Conservation (phyloP, 2,329 filamentous ascomycete genomes). For the Colletotrichum tabaci region DNA sequence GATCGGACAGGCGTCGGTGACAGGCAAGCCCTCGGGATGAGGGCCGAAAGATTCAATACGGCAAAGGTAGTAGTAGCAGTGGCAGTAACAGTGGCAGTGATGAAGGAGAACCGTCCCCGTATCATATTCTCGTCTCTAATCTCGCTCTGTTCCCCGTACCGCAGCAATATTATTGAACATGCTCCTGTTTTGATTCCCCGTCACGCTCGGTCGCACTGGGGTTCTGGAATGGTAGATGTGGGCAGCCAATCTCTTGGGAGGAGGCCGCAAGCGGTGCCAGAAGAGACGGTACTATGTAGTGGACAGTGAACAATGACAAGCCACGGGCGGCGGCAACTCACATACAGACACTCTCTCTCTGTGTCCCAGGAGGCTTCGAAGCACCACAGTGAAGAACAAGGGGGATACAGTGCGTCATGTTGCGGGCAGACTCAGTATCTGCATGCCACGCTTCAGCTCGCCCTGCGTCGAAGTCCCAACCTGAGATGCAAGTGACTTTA, state of each 20-base stretch:
- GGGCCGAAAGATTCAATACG: neutral
- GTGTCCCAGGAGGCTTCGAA: constrained; percentile 5
- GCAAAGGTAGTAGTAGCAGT: neutral
- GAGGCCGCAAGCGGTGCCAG: constrained; percentile 33
- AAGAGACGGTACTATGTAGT: neutral
- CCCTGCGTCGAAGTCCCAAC: constrained; percentile 37
- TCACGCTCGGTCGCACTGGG: constrained; percentile 27
- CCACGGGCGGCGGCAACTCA: constrained; percentile 1
- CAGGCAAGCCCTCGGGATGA: neutral
- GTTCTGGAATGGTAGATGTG: constrained; percentile 41
- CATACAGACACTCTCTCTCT: neutral
- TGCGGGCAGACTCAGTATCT: constrained; percentile 35
- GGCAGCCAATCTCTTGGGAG: constrained; percentile 37
- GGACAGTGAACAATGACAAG: constrained; percentile 13
- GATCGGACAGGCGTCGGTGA: neutral
- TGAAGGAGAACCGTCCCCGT: constrained; percentile 14
- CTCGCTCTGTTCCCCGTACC: constrained; percentile 28
- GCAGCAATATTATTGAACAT: constrained; percentile 27
- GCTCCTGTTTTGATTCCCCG: constrained; percentile 18
- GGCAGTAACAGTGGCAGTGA: constrained; percentile 10
- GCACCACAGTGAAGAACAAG: constrained; percentile 22
- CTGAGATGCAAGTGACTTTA: constrained; percentile 6
- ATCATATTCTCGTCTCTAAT: constrained; percentile 28
- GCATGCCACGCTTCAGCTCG: constrained; percentile 40
- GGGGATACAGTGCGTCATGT: constrained; percentile 33